Evolutionary conservation across 805 yeast species (phyloP).

Genomic region (Phaffomyces antillensis): DNA sequence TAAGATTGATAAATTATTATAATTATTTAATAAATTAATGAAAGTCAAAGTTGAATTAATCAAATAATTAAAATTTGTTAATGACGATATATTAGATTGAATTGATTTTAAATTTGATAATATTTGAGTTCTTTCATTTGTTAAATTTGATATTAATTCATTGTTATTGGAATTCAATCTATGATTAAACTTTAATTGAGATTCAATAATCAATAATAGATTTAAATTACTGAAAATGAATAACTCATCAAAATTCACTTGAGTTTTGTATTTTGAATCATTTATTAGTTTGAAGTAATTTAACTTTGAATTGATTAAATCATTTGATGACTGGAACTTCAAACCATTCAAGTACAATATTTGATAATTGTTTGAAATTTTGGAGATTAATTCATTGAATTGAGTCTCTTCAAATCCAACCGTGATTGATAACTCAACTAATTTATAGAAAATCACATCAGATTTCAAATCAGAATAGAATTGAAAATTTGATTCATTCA

Average conservation of each 20-base stretch:
- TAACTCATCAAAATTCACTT: constrained; percentile 8
- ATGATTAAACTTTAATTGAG: constrained; percentile 9
- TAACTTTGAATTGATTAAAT: constrained; percentile 7
- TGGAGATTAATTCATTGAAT: background rate
- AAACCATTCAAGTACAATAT: constrained; percentile 10
- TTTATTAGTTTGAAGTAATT: constrained; percentile 6
- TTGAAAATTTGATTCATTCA: background rate
- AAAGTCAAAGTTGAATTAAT: constrained; percentile 9
- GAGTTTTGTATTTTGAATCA: constrained; percentile 1
- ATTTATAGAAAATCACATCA: constrained; percentile 7
- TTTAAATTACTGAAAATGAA: constrained; percentile 11
- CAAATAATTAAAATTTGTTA: constrained; percentile 9
- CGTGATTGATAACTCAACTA: constrained; percentile 11
- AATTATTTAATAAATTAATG: constrained; percentile 11
- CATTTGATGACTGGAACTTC: constrained; percentile 12
- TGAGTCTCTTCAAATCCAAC: constrained; percentile 5
- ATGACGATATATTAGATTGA: constrained; percentile 4
- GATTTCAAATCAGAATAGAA: background rate
- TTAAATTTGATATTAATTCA: constrained; percentile 2
- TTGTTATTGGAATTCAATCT: background rate
- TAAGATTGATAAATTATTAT: constrained; percentile 10
- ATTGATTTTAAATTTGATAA: constrained; percentile 1
- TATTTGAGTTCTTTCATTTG: constrained; percentile 4
- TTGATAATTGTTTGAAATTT: background rate
- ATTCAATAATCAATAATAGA: constrained; percentile 9